These are phyloP conservation scores for Fusarium fracticaudum DNA, from an alignment of 2,329 filamentous ascomycete genomes.

Conservation along the genomic window DNA sequence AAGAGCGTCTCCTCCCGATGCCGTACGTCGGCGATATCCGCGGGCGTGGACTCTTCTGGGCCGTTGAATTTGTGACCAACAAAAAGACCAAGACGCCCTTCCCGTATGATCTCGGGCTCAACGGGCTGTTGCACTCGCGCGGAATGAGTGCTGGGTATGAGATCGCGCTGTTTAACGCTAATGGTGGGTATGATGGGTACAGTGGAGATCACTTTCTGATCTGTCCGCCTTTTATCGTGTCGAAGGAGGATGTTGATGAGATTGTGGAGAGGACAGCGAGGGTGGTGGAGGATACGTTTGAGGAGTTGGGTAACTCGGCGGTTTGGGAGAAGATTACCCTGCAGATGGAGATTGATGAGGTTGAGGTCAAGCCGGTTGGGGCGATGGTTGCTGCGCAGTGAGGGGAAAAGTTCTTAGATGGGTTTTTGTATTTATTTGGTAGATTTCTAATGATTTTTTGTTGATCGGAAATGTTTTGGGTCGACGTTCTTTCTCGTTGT, in stretches of 20 bases:
- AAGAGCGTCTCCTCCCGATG: conserved; percentile 1
- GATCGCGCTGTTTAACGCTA: conserved; percentile 34
- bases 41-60: conserved; percentile 33
- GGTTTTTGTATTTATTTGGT: neutral
- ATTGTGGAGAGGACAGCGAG: conserved; percentile 30
- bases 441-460: rapidly evolving
- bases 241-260: conserved; percentile 24
- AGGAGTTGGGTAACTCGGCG: conserved; percentile 10
- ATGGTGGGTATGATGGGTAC: conserved; percentile 36
- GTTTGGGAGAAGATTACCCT: conserved; percentile 32
- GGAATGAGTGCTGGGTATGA: conserved; percentile 36
- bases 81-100: conserved; percentile 33
- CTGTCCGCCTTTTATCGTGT: conserved; percentile 33
- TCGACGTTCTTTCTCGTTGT: rapidly evolving
- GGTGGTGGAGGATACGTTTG: conserved; percentile 32
- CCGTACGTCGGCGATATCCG: conserved; percentile 36
- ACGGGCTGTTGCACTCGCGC: conserved; percentile 19
- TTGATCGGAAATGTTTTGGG: rapidly evolving
- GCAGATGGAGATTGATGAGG: conserved; percentile 19
- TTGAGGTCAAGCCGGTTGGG: neutral
- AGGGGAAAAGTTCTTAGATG: neutral
- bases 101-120: conserved; percentile 17
- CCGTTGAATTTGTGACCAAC: conserved; percentile 36
- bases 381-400: neutral
- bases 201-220: conserved; percentile 34